Evolutionary conservation across 169 alveolate species (phyloP).

Genomic region (Eimeria sp.): DNA sequence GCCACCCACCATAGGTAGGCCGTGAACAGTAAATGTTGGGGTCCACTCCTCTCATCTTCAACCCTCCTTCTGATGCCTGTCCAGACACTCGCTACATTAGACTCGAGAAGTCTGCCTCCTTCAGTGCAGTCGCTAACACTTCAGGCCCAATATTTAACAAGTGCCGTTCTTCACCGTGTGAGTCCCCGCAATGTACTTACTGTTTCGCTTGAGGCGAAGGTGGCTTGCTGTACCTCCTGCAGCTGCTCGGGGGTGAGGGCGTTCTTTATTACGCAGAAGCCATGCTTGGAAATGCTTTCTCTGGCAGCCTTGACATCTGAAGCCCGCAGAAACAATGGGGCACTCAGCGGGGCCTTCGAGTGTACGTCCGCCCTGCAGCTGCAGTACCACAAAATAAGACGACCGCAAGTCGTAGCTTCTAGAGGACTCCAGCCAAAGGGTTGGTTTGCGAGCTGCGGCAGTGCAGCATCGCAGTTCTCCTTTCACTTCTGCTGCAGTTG

Average conservation of each 20-base stretch:
- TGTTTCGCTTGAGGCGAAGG: slow-evolving; percentile 45
- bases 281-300: background rate
- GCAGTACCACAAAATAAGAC: background rate
- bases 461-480: background rate
- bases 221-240: slow-evolving; percentile 59
- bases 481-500: background rate
- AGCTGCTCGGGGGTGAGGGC: slow-evolving; percentile 57
- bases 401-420: background rate
- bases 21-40: slow-evolving; percentile 78
- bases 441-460: background rate
- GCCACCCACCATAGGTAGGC: slow-evolving; percentile 68
- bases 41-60: slow-evolving; percentile 69
- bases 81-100: background rate
- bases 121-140: background rate
- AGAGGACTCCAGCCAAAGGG: background rate
- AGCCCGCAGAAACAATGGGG: slow-evolving; percentile 61
- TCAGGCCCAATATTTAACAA: background rate
- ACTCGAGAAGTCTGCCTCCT: background rate
- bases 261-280: slow-evolving; percentile 12
- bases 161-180: background rate
- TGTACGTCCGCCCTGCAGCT: slow-evolving; percentile 14
- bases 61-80: slow-evolving; percentile 69
- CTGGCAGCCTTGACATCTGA: slow-evolving; percentile 54
- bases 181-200: background rate
- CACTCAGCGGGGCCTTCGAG: background rate